Evolutionary conservation across 23 red algal species (phyloP), one percentile per base, ranked within the genome.

Genomic region (Chondrus crispus): DNA sequence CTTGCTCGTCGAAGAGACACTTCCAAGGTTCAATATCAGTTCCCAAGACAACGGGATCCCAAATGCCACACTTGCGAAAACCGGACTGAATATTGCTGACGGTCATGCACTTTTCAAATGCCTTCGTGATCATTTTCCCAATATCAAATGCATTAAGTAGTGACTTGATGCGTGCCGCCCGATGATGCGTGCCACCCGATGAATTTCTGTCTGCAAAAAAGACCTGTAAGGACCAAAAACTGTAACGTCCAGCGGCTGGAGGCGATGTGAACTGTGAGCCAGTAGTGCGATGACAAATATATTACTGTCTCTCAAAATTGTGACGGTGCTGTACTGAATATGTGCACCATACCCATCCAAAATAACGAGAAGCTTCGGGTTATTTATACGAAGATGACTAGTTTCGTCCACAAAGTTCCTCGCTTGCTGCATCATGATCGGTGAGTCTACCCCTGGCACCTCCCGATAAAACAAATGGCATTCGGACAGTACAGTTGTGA

Each of bases 231-330:
- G 26, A 43, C 81, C 33, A 26, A 75, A 85, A 14, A 85, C 51
- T 42, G 81, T 35, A 47, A 85, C 81, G 44, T 69, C 4, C 0
- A 85, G 43, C 11, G 81, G 81, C 53, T 85, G 81, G 14, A 68
- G n/a, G 30, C 32, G 38, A 68, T 85, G 54, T 0, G 53, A 85
- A 5, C 50, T 85, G 81, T 73, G 53, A 16, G 81, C 5, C 22
- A 51, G 81, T 4, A 85, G 14, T n/a, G 22, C 39, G 7, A 60
- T 60, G 2, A 60, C 78, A 49, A 85, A 24, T 33, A 85, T 48
- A 18, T 36, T 28, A 48, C 40, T 66, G 81, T 68, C 44, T 29
- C 33, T 8, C 11, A 85, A 22, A 32, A 88, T 9, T 24, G 0
- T 24, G 12, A 88, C 12, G 2, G 70, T 75, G 26, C 7, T 37